Conservation (phyloP, 73 alveolate genomes). For the Paramecium tetraurelia region DNA sequence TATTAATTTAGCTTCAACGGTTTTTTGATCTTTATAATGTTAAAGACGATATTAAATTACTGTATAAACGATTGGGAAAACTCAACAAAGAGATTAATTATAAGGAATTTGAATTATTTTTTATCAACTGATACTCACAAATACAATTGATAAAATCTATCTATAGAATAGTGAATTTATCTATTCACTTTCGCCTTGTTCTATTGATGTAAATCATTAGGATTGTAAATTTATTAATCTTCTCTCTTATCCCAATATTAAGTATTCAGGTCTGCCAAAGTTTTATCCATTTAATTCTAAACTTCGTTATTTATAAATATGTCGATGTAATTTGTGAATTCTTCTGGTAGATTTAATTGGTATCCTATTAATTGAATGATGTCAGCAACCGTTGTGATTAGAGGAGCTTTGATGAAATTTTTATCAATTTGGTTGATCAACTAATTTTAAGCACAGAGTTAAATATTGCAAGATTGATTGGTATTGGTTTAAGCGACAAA, state of each 20-base stretch:
- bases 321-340: neutral
- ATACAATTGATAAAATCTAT: neutral
- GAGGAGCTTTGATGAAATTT: neutral
- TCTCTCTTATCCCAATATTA: neutral
- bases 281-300: neutral
- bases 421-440: neutral
- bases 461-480: neutral
- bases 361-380: neutral
- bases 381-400: neutral
- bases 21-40: neutral
- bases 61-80: neutral
- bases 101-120: neutral
- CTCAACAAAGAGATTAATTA: conserved; percentile 7
- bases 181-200: neutral
- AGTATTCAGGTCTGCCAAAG: neutral
- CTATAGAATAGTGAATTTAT: neutral
- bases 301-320: neutral
- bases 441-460: neutral
- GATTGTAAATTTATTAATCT: neutral
- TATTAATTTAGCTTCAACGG: conserved; percentile 4
- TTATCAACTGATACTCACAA: neutral
- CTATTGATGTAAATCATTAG: neutral
- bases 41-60: neutral
- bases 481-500: neutral
- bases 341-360: neutral